Evolutionary conservation across 73 alveolate species (phyloP), one percentile per base, ranked within the genome.

Genomic region (Paramecium pentaurelia): DNA sequence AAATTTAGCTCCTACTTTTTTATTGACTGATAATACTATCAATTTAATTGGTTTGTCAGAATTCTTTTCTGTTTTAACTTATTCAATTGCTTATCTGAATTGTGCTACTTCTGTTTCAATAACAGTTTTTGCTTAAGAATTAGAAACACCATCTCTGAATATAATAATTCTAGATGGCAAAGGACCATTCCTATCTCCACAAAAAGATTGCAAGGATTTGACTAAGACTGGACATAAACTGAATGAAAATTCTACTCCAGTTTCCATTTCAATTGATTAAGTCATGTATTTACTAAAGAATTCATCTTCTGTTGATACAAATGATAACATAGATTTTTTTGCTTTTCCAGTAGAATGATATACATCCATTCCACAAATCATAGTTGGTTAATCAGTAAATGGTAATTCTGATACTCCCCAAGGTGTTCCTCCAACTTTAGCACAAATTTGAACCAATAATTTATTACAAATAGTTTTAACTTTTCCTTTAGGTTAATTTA

Each of bases 361-460:
- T 1, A 92, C 95, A 86, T 96, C 97, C 88, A 93, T 95, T 0
- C 99, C 98, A 51, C 96, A 93, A 2, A 97, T 85, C 99, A 97
- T 97, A 0, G 99, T 96, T 64, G 98, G 98, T 85, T 84, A 60
- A 70, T 95, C 95, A 58, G 93, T 85, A 40, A 98, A 95, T 47
- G 99, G 99, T 45, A 98, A 86, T 86, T 77, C 95, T 58, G 95
- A 96, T 4, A 98, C 97, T 58, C 98, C 96, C 99, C 99, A 98
- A 49, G 99, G 99, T 58, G 94, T 95, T 44, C 99, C 99, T 49
- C 99, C 99, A 25, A 93, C 92, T 85, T 98, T 98, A 22, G 99
- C 99, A 86, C 87, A 95, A 92, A 60, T 97, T 95, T 25, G 99
- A 96, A 32, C 91, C 16, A 42, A 25, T 20, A 80, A 32, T 84